These are phyloP conservation scores for Cladosporium sp. DNA, from an alignment of 2,329 filamentous ascomycete genomes.

Conservation along the genomic window DNA sequence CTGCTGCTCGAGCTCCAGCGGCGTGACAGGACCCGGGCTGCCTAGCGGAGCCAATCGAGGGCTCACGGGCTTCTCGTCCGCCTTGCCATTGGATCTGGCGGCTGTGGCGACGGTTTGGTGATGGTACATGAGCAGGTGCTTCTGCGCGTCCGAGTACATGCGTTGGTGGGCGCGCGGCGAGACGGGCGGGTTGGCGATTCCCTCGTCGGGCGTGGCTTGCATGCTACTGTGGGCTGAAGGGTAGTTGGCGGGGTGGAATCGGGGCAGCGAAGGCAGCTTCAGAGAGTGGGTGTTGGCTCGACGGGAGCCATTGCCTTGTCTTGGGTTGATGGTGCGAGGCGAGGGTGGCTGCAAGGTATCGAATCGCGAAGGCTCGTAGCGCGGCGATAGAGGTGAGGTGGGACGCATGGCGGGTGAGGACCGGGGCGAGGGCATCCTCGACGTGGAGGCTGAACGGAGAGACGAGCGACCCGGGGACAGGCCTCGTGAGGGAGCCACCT, in stretches of 20 bases:
- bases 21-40: conserved; percentile 48
- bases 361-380: conserved; percentile 26
- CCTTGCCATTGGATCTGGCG: conserved; percentile 17
- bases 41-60: conserved; percentile 44
- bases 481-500: conserved; percentile 15
- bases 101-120: conserved; percentile 33
- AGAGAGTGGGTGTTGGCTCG: conserved; percentile 34
- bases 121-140: conserved; percentile 44
- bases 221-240: conserved; percentile 32
- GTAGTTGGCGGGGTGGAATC: conserved; percentile 49
- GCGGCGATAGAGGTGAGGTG: conserved; percentile 28
- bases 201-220: conserved; percentile 32
- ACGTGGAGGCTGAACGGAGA: conserved; percentile 3
- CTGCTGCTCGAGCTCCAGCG: conserved; percentile 43
- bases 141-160: conserved; percentile 44
- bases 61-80: conserved; percentile 37
- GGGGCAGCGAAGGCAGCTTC: conserved; percentile 44
- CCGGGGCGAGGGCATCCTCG: conserved; percentile 30
- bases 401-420: conserved; percentile 29
- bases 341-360: conserved; percentile 27
- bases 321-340: conserved; percentile 24
- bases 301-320: conserved; percentile 27
- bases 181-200: conserved; percentile 38
- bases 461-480: conserved; percentile 14
- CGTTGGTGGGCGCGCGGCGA: conserved; percentile 38